phyloP scores from a whole-genome alignment of 1,284 basidiomycete genomes.

The Cystobasidiaceae sp. region DNA sequence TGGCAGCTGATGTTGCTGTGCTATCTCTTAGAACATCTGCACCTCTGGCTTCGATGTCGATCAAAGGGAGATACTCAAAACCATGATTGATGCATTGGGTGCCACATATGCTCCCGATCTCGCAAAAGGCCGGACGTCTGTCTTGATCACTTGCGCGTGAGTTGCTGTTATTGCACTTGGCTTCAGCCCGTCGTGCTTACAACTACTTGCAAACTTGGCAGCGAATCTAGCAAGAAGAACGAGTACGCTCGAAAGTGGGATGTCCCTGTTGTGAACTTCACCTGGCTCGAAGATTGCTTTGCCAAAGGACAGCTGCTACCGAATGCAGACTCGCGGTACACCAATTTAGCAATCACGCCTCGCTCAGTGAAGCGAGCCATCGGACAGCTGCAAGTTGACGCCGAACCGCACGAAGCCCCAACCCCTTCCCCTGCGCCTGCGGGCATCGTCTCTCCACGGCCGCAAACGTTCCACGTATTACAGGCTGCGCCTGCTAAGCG shows the following conservation, averaged over 20 bases:
- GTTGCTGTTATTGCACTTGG: background rate
- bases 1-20: background rate
- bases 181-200: too few relatives aligned
- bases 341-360: background rate
- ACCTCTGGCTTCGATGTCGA: constrained; percentile 17
- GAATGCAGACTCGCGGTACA: background rate
- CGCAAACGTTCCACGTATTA: too few relatives aligned
- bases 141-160: constrained; percentile 14
- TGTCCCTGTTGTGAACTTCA: constrained; percentile 79
- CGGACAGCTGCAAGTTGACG: too few relatives aligned
- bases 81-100: background rate
- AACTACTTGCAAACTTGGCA: background rate
- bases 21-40: constrained; percentile 3
- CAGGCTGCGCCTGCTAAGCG: too few relatives aligned
- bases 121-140: background rate
- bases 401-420: too few relatives aligned
- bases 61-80: background rate
- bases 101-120: constrained; percentile 8
- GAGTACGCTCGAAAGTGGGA: constrained; percentile 68
- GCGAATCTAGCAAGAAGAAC: constrained; percentile 56
- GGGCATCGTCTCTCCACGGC: too few relatives aligned
- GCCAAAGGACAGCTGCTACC: constrained; percentile 57
- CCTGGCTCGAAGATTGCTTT: constrained; percentile 82
- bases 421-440: too few relatives aligned
- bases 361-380: background rate